These are phyloP conservation scores for Cercospora brassicicola DNA, from an alignment of 2,329 filamentous ascomycete species.

Conservation along the genomic window DNA sequence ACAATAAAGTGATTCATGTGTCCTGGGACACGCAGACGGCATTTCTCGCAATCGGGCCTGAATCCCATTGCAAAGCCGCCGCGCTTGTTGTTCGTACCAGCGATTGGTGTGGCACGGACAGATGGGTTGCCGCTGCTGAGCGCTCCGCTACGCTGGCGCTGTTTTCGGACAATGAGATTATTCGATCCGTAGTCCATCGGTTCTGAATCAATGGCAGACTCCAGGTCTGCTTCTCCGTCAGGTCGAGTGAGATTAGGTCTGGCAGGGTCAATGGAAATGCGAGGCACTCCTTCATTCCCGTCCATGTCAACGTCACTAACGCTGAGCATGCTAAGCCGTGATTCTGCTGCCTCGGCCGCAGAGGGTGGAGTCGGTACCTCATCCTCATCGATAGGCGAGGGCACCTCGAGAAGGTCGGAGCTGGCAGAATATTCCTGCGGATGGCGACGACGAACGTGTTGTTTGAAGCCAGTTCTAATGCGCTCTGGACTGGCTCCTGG, in stretches of 20 bases:
- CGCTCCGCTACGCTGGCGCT: slow-evolving; percentile 40
- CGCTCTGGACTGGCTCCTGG: slow-evolving; percentile 27
- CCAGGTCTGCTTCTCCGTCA: slow-evolving; percentile 14
- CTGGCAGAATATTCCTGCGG: slow-evolving; percentile 33
- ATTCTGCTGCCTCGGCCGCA: slow-evolving; percentile 38
- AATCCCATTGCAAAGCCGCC: slow-evolving; percentile 50
- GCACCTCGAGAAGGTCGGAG: slow-evolving; percentile 37
- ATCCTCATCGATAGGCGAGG: slow-evolving; percentile 40
- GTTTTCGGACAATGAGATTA: slow-evolving; percentile 36
- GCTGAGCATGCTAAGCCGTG: slow-evolving; percentile 39
- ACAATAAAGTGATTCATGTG: slow-evolving; percentile 52
- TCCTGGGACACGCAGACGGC: slow-evolving; percentile 48
- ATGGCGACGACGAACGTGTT: slow-evolving; percentile 37
- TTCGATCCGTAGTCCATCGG: slow-evolving; percentile 29
- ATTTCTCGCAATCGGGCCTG: slow-evolving; percentile 53
- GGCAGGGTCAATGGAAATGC: slow-evolving; percentile 29
- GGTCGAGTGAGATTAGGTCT: slow-evolving; percentile 18
- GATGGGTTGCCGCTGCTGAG: slow-evolving; percentile 36
- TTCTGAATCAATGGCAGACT: slow-evolving; percentile 23
- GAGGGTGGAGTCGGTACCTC: slow-evolving; percentile 39
- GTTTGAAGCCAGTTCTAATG: slow-evolving; percentile 22
- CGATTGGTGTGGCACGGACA: slow-evolving; percentile 19
- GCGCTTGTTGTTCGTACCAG: slow-evolving; percentile 33
- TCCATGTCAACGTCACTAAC: slow-evolving; percentile 42
- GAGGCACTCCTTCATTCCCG: slow-evolving; percentile 24